Evolutionary conservation across 1,284 basidiomycete genomes (phyloP), one percentile per base, ranked within the genome.

Genomic region (Boletus smithii): DNA sequence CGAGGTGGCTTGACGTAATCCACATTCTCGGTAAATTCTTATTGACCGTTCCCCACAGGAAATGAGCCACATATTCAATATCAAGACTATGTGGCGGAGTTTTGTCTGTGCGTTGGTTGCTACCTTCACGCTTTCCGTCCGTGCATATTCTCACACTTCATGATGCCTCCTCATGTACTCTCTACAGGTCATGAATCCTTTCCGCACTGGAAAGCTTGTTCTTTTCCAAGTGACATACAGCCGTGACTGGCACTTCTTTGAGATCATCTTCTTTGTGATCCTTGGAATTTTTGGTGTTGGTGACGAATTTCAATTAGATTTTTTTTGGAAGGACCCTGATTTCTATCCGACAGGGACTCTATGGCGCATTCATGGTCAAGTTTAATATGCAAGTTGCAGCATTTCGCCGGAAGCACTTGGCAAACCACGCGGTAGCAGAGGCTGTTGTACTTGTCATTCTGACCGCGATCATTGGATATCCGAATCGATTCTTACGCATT

Each of bases 181-280:
- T 29, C 38, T 42, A 38, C 42, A 94, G 88, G 90, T 91, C 3
- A 95, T 99, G 88, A 98, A 99, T 64, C 97, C 97, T 1, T 99
- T 94, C 73, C 80, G 95, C 22, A 99, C 97, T 0, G 97, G 97
- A 30, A 99, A 99, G 67, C 83, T 99, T 24, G 97, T 99, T 60
- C 72, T 98, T 53, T 99, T 99, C 75, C 93, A 97, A 66, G 93
- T 99, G 53, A 95, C 94, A 6, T 99, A 99, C 68, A 92, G 91
- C 65, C 80, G 95, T 24, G 92, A 95, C 61, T 99, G 97, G 97
- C 95, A 99, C 66, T 98, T 97, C 72, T 99, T 99, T 64, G 97
- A 98, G 67, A 91, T 99, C 45, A 85, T 95, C n/a, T 90, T 95
- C 66, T 97, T 94, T 70, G 77, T 98, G 44, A 79, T 99, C 51